Percentiles rank a stretch among this genome's conserved stretches.
phyloP scores from a whole-genome alignment of 495 filamentous ascomycete species.

The Xylaria curta region DNA sequence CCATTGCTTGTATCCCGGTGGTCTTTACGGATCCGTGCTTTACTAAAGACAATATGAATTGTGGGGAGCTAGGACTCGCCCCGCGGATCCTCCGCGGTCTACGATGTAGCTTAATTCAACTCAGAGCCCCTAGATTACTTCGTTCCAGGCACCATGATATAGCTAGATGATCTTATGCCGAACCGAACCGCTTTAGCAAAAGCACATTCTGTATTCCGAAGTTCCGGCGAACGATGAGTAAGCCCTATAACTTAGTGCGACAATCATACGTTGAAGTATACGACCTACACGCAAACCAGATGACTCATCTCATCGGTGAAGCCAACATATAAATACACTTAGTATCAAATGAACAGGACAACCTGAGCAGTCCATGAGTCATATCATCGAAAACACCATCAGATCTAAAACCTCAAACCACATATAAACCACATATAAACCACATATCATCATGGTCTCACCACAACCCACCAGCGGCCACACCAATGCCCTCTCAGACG shows the following conservation, averaged over 20 bases:
- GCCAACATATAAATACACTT: background rate
- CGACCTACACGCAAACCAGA: background rate
- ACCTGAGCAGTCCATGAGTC: background rate
- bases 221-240: background rate
- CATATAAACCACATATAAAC: too few species aligned
- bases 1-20: background rate
- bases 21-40: too few species aligned
- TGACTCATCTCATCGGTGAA: background rate
- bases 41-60: background rate
- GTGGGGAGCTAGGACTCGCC: background rate
- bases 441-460: conserved; percentile 22
- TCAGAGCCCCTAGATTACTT: too few species aligned
- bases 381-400: too few species aligned
- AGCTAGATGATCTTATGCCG: too few species aligned
- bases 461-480: background rate
- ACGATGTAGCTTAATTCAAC: too few species aligned
- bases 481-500: conserved; percentile 28
- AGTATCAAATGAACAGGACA: background rate
- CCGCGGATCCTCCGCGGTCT: background rate
- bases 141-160: too few species aligned
- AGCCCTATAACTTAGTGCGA: background rate
- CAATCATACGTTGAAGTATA: too few species aligned
- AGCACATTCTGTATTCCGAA: too few species aligned
- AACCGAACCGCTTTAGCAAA: too few species aligned
- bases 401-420: background rate